Conservation (phyloP, 352 stramenopile genomes). For the Pythium biforme region DNA sequence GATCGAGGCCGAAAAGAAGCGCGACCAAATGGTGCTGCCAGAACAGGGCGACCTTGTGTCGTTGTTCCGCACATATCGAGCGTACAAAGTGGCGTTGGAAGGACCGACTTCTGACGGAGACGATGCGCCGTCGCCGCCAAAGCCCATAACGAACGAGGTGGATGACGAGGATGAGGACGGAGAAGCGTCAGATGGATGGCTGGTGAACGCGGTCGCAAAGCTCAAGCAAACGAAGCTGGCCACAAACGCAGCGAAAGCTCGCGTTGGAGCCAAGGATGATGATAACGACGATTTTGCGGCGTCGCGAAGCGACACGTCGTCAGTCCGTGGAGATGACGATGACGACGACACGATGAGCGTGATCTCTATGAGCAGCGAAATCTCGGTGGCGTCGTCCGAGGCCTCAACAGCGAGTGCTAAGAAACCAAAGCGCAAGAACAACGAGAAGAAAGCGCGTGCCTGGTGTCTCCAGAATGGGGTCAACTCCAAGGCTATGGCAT, state of each 20-base stretch:
- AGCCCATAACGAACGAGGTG: conserved; percentile 1
- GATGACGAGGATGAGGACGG: conserved; percentile 14
- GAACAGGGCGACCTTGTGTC: conserved; percentile 28
- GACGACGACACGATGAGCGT: conserved; percentile 17
- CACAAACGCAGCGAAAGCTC: not conserved
- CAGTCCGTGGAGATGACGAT: not conserved
- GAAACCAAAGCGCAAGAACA: conserved; percentile 12
- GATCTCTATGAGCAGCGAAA: conserved; percentile 2
- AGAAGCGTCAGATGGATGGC: not conserved
- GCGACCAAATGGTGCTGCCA: conserved; percentile 13
- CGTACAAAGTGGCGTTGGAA: conserved; percentile 21
- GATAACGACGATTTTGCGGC: conserved; percentile 4
- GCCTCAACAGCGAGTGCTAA: conserved; percentile 1
- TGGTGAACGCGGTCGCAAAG: conserved; percentile 7
- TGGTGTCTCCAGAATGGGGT: conserved; percentile 26
- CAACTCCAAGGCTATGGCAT: conserved; percentile 30
- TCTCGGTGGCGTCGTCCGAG: not conserved
- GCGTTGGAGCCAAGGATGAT: not conserved
- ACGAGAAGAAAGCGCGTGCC: conserved; percentile 19
- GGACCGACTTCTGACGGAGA: not conserved
- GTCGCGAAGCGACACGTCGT: not conserved
- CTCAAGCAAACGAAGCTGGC: not conserved
- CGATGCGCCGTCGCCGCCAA: conserved; percentile 5
- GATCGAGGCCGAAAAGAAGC: conserved; percentile 17
- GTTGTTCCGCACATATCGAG: conserved; percentile 22